Evolutionary conservation across 2,329 filamentous ascomycete species (phyloP), one percentile per base, ranked within the genome.

Genomic region (Domatiomyces globalis): DNA sequence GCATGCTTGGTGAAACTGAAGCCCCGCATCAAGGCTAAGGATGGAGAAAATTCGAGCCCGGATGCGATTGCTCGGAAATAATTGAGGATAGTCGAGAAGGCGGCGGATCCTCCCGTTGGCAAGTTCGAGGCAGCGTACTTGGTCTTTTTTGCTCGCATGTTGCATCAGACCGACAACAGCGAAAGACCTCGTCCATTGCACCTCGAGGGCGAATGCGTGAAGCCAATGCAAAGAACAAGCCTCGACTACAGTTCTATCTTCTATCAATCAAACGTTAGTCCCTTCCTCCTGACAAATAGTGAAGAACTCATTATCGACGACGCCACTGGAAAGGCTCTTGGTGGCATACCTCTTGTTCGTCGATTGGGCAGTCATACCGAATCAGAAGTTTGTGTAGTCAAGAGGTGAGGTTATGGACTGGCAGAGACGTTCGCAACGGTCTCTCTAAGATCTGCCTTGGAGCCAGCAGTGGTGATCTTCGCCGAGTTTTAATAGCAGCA

Each of bases 211-310:
- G 17, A 58, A 25, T 20, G 45, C 29, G 29, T 49, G 39, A 36
- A 58, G 56, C 49, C 54, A 58, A 39, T 45, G 27, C 43, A 53
- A 17, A 45, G 55, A 54, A 49, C 56, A 58, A 18, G 33, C 12
- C 20, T 19, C 27, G 15, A 46, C 39, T 25, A 57, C 51, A 7
- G 48, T 33, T 17, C 54, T 52, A 33, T 47, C 19, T n/a, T n/a
- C 54, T 55, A 45, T n/a, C 8, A 48, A 29, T 29, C 27, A 29
- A 5, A 5, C 5, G 27, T 29, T 29, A 29, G 27, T 5, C 27
- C 9, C 27, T 29, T 9, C 9, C 27, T 9, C 9, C 27, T 29
- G 5, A 9, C 27, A 9, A 9, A 29, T 29, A 29, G 27, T 29
- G 5, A 29, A 29, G 27, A 5, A 29, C 27, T 29, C 9, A 29